These are phyloP conservation scores for Lojkania enalia DNA, from an alignment of 2,329 filamentous ascomycete species.

Conservation along the genomic window DNA sequence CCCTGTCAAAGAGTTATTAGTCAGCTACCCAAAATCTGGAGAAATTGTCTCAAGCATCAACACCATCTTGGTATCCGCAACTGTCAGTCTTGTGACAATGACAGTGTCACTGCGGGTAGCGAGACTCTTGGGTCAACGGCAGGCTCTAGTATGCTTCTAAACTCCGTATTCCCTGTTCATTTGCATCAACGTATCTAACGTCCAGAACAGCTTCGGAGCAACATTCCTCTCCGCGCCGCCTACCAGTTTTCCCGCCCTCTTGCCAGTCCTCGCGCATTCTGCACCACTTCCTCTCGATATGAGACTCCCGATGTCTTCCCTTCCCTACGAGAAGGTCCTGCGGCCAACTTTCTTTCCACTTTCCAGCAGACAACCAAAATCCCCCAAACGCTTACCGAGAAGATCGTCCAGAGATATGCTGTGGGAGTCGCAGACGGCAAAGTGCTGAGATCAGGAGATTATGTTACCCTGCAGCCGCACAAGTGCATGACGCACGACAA, in stretches of 20 bases:
- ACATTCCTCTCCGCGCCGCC: constrained; percentile 29
- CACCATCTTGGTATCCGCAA: constrained; percentile 18
- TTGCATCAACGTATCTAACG: constrained; percentile 20
- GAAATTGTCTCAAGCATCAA: constrained; percentile 23
- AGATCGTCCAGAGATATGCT: constrained; percentile 83
- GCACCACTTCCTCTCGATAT: constrained; percentile 23
- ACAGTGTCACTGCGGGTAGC: constrained; percentile 43
- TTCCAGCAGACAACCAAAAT: constrained; percentile 54
- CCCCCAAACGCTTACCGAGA: constrained; percentile 85
- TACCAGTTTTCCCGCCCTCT: constrained; percentile 27
- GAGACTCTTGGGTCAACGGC: constrained; percentile 36
- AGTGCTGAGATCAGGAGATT: constrained; percentile 77
- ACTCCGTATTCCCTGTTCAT: too few species aligned
- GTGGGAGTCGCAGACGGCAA: constrained; percentile 77
- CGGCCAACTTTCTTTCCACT: constrained; percentile 72
- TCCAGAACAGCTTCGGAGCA: constrained; percentile 26
- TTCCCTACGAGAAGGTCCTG: constrained; percentile 62
- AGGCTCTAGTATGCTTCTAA: constrained; percentile 28
- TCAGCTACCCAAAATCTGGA: constrained; percentile 24
- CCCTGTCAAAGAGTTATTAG: constrained; percentile 20
- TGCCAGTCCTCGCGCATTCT: constrained; percentile 31
- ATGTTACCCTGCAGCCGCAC: constrained; percentile 73
- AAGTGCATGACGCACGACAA: constrained; percentile 89
- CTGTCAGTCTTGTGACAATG: constrained; percentile 29
- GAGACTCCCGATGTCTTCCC: constrained; percentile 56